Evolutionary conservation across 2,329 filamentous ascomycete genomes (phyloP).

Genomic region (Talaromyces sp.): DNA sequence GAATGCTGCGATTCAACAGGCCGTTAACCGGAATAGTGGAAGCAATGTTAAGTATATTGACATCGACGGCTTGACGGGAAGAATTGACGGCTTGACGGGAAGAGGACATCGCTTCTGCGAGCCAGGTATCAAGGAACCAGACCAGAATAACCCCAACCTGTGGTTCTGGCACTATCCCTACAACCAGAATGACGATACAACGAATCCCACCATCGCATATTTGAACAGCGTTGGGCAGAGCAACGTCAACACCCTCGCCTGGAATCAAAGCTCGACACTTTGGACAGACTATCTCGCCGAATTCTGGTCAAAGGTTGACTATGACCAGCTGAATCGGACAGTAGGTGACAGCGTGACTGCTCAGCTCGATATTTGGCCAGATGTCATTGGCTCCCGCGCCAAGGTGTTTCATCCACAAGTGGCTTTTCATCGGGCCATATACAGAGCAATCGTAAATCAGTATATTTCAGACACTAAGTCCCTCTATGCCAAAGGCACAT

Average conservation of each 20-base stretch:
- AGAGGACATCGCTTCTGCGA: slow-evolving; percentile 4
- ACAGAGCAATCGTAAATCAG: not conserved
- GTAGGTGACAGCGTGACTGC: not conserved
- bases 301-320: slow-evolving; percentile 2
- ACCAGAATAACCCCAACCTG: not conserved
- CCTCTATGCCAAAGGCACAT: slow-evolving; percentile 1
- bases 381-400: not conserved
- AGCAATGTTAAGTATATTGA: slow-evolving; percentile 4
- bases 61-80: not conserved
- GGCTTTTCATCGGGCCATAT: slow-evolving; percentile 2
- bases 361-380: not conserved
- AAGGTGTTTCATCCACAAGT: slow-evolving; percentile 4
- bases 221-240: not conserved
- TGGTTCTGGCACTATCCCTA: slow-evolving; percentile 6
- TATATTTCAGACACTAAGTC: not conserved
- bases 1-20: slow-evolving; percentile 5
- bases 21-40: not conserved
- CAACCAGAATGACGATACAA: slow-evolving; percentile 2
- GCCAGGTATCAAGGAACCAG: slow-evolving; percentile 4
- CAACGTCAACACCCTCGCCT: slow-evolving; percentile 1
- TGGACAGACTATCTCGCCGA: not conserved
- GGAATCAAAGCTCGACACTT: not conserved
- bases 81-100: not conserved
- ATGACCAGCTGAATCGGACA: slow-evolving; percentile 1
- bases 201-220: not conserved